Evolutionary conservation across 306 rosid species (phyloP).

Genomic region (Glycyrrhiza uralensis): DNA sequence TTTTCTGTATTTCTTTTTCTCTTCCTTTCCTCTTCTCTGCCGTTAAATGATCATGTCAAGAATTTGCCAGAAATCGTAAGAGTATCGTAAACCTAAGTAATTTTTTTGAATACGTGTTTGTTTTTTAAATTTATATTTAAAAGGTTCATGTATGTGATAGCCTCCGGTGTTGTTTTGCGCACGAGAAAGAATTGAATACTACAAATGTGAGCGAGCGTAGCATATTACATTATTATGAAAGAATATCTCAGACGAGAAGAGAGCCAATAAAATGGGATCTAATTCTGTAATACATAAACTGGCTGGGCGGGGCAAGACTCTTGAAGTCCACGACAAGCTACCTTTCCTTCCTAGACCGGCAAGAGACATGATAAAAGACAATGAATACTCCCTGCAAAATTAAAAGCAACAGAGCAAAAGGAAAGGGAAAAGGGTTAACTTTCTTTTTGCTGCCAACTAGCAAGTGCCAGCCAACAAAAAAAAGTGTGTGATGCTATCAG

Average conservation of each 20-base stretch:
- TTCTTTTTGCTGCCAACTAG: slow-evolving; percentile 32
- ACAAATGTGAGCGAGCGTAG: not conserved
- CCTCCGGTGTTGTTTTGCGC: not conserved
- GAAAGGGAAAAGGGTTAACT: slow-evolving; percentile 17
- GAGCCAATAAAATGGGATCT: slow-evolving; percentile 16
- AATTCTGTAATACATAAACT: slow-evolving; percentile 9
- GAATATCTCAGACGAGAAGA: slow-evolving; percentile 24
- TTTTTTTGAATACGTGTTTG: not conserved
- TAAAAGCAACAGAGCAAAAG: slow-evolving; percentile 7
- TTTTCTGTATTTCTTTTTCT: not conserved
- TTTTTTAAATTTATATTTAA: not conserved
- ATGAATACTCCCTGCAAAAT: slow-evolving; percentile 14
- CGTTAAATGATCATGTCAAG: not conserved
- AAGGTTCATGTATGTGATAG: not conserved
- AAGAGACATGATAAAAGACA: not conserved
- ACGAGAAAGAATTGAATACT: not conserved
- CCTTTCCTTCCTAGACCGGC: slow-evolving; percentile 20
- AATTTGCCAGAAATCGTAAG: not conserved
- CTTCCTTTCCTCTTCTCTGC: not conserved
- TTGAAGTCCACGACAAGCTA: slow-evolving; percentile 7
- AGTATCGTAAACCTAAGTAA: not conserved
- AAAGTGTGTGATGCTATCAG: slow-evolving; percentile 29
- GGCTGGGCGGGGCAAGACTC: not conserved
- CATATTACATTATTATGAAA: slow-evolving; percentile 13
- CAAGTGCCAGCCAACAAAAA: slow-evolving; percentile 23